phyloP scores from a whole-genome alignment of 78 protist species.

The Parvularia atlantis region DNA sequence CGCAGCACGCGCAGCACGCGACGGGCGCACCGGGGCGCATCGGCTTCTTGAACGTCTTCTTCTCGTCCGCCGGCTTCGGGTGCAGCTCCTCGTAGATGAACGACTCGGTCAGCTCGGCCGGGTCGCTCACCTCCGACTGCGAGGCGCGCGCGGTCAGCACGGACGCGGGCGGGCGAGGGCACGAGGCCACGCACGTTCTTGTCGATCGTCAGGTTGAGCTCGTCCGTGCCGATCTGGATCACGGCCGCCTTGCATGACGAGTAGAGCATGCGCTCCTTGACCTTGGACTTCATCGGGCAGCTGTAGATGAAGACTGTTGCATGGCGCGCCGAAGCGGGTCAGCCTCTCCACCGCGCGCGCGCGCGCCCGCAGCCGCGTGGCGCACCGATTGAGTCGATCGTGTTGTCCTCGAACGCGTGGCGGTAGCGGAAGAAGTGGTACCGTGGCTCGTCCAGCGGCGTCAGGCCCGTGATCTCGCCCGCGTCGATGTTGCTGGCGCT shows the following conservation, averaged over 20 bases:
- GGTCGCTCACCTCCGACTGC: background rate
- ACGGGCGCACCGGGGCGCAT: no score
- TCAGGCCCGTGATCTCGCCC: background rate
- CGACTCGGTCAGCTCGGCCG: background rate
- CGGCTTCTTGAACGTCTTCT: no score
- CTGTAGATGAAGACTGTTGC: conserved; percentile 1
- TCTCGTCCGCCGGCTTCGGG: no score
- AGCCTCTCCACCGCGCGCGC: no score
- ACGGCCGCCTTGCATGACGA: background rate
- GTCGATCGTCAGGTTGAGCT: background rate
- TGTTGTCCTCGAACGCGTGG: background rate
- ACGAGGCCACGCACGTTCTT: background rate
- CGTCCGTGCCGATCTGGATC: background rate
- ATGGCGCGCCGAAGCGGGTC: no score
- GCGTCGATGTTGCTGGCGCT: background rate
- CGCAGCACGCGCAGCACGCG: no score
- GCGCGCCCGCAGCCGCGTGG: no score
- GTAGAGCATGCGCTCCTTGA: conserved; percentile 14
- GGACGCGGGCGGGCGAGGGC: background rate
- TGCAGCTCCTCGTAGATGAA: background rate
- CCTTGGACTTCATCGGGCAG: background rate
- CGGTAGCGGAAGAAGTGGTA: background rate
- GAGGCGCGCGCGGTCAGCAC: background rate
- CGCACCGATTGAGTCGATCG: background rate
- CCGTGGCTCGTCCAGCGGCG: background rate